Conservation (phyloP, 2,329 filamentous ascomycete species). For the Exophiala alcalophila region DNA sequence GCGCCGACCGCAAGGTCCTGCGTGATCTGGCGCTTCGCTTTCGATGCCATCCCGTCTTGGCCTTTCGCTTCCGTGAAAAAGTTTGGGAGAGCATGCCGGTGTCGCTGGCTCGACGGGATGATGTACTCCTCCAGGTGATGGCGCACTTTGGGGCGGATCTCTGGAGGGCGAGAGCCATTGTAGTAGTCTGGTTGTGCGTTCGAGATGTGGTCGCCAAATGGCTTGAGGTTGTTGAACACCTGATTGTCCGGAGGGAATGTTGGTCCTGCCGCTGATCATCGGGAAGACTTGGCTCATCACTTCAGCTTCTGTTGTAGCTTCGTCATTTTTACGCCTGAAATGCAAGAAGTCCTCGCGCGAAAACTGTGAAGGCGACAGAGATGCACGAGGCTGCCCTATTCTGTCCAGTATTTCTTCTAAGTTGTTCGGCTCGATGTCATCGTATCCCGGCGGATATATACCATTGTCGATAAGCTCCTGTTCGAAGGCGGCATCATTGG, state of each 20-base stretch:
- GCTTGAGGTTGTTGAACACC: slow-evolving; percentile 17
- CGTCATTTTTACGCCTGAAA: slow-evolving; percentile 23
- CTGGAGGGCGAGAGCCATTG: slow-evolving; percentile 12
- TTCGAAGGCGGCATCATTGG: slow-evolving; percentile 35
- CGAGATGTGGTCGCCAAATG: slow-evolving; percentile 14
- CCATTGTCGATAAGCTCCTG: slow-evolving; percentile 39
- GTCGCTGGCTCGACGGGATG: slow-evolving; percentile 31
- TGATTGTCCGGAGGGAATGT: slow-evolving; percentile 24
- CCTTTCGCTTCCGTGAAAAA: slow-evolving; percentile 26
- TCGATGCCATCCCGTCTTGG: slow-evolving; percentile 10
- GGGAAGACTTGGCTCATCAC: slow-evolving; percentile 37
- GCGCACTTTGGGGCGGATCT: slow-evolving; percentile 23
- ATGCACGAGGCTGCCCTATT: slow-evolving; percentile 11
- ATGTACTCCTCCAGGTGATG: slow-evolving; percentile 17
- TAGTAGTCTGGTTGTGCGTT: slow-evolving; percentile 18
- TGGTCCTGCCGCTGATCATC: slow-evolving; percentile 21
- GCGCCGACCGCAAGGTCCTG: slow-evolving; percentile 23
- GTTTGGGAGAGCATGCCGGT: slow-evolving; percentile 30
- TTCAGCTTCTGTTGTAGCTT: slow-evolving; percentile 35
- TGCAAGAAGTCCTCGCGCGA: slow-evolving; percentile 22
- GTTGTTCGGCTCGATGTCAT: slow-evolving; percentile 34
- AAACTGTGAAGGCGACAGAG: slow-evolving; percentile 26
- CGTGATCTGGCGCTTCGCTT: slow-evolving; percentile 15
- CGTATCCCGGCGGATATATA: slow-evolving; percentile 34
- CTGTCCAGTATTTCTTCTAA: slow-evolving; percentile 30